These are phyloP conservation scores for Cadophora gregata DNA, from an alignment of 2,329 filamentous ascomycete species.

Conservation along the genomic window DNA sequence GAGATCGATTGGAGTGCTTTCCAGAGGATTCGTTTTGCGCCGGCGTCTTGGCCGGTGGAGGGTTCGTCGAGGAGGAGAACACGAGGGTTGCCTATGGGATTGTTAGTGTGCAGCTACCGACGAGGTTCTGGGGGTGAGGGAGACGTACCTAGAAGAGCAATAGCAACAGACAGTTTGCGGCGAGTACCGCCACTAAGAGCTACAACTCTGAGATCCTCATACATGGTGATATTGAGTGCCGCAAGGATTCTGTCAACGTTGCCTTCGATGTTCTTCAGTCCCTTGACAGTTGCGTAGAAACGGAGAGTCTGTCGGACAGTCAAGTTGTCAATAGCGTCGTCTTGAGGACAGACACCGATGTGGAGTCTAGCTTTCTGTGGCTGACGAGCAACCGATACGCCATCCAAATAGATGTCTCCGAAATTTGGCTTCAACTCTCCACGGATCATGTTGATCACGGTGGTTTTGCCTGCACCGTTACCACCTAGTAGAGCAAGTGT, in stretches of 20 bases:
- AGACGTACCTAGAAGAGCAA: conserved; percentile 41
- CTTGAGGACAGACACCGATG: conserved; percentile 46
- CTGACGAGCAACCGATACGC: conserved; percentile 54
- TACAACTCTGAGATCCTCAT: conserved; percentile 37
- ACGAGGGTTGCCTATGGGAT: conserved; percentile 37
- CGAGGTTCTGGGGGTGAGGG: background rate
- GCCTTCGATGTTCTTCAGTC: conserved; percentile 39
- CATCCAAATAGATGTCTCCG: conserved; percentile 67
- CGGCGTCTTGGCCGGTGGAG: conserved; percentile 44
- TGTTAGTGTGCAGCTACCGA: background rate
- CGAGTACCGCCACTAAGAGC: conserved; percentile 44
- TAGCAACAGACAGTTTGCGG: conserved; percentile 45
- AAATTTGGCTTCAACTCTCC: conserved; percentile 63
- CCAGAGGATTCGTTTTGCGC: conserved; percentile 46
- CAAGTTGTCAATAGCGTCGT: conserved; percentile 45
- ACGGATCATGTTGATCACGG: conserved; percentile 69
- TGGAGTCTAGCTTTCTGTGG: conserved; percentile 36
- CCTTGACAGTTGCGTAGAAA: conserved; percentile 44
- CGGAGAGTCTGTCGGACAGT: conserved; percentile 44
- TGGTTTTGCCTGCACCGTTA: conserved; percentile 70
- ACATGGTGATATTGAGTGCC: conserved; percentile 41
- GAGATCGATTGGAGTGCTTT: conserved; percentile 42
- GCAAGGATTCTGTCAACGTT: conserved; percentile 43
- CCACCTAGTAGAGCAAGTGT: conserved; percentile 70
- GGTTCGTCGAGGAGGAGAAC: conserved; percentile 46